Conservation (phyloP, 768 basidiomycete species). For the Termitomyces sp. region DNA sequence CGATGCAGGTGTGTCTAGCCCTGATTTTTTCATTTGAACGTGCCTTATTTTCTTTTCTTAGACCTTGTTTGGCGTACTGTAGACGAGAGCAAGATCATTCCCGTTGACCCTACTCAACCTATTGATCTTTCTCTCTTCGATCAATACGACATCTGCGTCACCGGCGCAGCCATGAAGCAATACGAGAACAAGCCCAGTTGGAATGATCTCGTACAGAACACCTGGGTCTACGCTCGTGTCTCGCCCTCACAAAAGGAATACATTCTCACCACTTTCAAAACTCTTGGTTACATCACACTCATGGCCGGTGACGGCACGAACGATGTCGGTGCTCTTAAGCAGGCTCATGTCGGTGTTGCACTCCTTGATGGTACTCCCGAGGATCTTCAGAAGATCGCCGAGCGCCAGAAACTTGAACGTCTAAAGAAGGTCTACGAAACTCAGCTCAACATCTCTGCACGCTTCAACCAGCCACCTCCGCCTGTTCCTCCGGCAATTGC, state of each 20-base stretch:
- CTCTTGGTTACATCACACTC: constrained; percentile 86
- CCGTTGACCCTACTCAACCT: constrained; percentile 77
- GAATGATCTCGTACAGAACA: constrained; percentile 85
- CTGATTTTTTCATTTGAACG: neutral
- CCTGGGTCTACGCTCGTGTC: constrained; percentile 98
- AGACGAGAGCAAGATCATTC: constrained; percentile 88
- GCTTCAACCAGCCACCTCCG: constrained; percentile 93
- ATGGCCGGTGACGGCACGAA: constrained; percentile 99
- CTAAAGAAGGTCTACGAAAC: constrained; percentile 92
- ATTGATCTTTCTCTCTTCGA: constrained; percentile 77
- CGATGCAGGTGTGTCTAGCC: constrained; percentile 56
- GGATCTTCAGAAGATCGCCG: constrained; percentile 14
- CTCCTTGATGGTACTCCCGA: constrained; percentile 17
- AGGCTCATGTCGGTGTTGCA: constrained; percentile 96
- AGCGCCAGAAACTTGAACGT: constrained; percentile 54
- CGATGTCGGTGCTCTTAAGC: constrained; percentile 97
- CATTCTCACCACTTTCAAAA: constrained; percentile 88
- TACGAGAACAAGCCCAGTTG: constrained; percentile 71
- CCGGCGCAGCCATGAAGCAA: constrained; percentile 90
- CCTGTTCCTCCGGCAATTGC: constrained; percentile 89
- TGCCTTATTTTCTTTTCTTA: constrained; percentile 22
- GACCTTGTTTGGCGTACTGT: constrained; percentile 92
- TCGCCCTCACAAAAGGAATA: constrained; percentile 95
- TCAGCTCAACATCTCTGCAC: constrained; percentile 84
- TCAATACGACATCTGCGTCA: constrained; percentile 94